Base-by-base conservation (phyloP, 164 flowering plant species). In the Annona cherimola region DNA sequence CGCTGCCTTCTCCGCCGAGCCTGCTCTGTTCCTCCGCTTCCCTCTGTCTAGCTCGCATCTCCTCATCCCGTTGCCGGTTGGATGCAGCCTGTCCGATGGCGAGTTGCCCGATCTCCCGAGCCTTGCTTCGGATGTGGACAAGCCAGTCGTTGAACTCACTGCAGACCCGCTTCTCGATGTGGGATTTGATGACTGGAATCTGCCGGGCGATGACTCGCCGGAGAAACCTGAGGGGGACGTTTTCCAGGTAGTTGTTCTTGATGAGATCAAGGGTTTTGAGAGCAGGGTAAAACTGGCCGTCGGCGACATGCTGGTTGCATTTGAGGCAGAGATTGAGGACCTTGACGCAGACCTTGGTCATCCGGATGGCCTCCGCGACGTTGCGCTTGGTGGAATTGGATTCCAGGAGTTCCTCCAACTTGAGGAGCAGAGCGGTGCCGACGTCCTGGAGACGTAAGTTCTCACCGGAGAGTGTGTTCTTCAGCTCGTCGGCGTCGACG, bases 401-500 rank as follows among this genome's bases (percentile, higher is more conserved):
- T 67, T 86, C 97, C 55, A 94, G 85, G 61, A 94, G 89, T 80
- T 89, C 94, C 71, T 94, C 97, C 50, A 92, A 88, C 76, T 87
- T 87, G 4, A 81, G 46, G 67, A 94, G 80, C 45, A 94, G 87
- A 20, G 83, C 81, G 73, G 79, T 87, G 41, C 96, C 96, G 63
- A 90, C 90, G 65, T 89, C 91, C 73, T 92, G 97, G 78, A 94
- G 81, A 79, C 79, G 81, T 59, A 80, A 86, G 74, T 94, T 94
- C 68, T 92, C 93, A 61, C 85, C 83, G 11, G 86, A 81, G 3
- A 94, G 88, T 70, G 88, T 92, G 72, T 85, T 76, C 76, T 94
- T 94, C 61, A 94, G 84, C 80, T 92, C 97, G 76, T 92, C 98
- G 0, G 98, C 93, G 81, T 94, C 97, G 66, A 88, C 97, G 69